phyloP scores from a whole-genome alignment of 345 rosid species.

The Lagerstroemia speciosa region DNA sequence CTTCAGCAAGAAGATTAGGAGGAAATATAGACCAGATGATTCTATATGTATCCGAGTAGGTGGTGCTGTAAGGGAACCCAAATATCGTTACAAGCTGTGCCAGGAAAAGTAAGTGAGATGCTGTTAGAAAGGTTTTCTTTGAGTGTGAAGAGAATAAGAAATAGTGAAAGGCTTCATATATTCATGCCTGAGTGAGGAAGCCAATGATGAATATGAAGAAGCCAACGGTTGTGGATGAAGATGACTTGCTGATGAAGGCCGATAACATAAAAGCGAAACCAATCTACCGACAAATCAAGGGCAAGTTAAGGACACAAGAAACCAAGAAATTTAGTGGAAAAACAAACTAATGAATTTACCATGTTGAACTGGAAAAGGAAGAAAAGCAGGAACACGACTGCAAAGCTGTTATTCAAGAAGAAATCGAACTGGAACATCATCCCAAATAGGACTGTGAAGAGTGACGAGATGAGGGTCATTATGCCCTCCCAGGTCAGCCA shows the following conservation, averaged over 20 bases:
- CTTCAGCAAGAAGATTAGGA: slow-evolving; percentile 77
- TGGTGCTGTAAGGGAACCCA: slow-evolving; percentile 55
- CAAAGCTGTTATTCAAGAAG: slow-evolving; percentile 76
- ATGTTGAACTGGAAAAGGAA: slow-evolving; percentile 78
- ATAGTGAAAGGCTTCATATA: slow-evolving; percentile 2
- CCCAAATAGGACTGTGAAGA: slow-evolving; percentile 71
- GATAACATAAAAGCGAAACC: slow-evolving; percentile 83
- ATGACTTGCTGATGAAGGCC: slow-evolving; percentile 67
- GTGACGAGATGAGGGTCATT: slow-evolving; percentile 54
- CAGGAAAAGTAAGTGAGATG: background rate
- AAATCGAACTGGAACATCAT: slow-evolving; percentile 92
- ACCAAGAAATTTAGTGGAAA: background rate
- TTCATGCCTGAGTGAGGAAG: slow-evolving; percentile 66
- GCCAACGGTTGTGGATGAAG: slow-evolving; percentile 69
- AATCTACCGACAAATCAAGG: slow-evolving; percentile 29
- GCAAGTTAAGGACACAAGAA: slow-evolving; percentile 2
- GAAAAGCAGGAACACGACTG: slow-evolving; percentile 64
- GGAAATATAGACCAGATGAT: slow-evolving; percentile 76
- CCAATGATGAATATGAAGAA: slow-evolving; percentile 71
- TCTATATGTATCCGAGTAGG: slow-evolving; percentile 19
- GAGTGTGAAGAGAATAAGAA: slow-evolving; percentile 7
- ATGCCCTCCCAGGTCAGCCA: slow-evolving; percentile 87
- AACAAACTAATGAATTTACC: slow-evolving; percentile 32
- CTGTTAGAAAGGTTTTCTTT: slow-evolving; percentile 9
- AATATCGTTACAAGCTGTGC: slow-evolving; percentile 46